Base-by-base conservation (phyloP, 2,329 filamentous ascomycete genomes). In the Hymenotorrendiella dingleyae region DNA sequence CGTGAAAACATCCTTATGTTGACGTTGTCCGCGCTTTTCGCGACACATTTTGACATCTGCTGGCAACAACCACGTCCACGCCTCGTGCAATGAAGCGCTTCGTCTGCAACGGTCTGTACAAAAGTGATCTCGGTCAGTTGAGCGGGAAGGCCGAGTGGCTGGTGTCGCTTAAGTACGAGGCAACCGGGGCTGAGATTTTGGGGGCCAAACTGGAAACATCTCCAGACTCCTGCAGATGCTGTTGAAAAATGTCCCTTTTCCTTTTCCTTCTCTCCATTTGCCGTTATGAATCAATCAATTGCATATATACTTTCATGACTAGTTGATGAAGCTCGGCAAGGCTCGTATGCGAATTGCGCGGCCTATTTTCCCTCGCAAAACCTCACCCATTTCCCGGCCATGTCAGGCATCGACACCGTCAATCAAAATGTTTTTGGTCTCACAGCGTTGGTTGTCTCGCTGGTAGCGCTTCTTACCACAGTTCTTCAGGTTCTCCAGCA, bases 401-500 rank as follows among this genome's bases (percentile, higher is more conserved):
- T 34, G 32, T 34, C 32, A n/a, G 32, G n/a, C 36, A 11, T 60
- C 21, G 47, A 54, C 26, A 34, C 36, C 21, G 12, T 56, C 38
- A 59, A 44, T 26, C 56, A 60, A 37, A 60, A 61, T 49, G 38
- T 55, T 27, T 52, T 60, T 27, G 55, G 50, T 7, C 44, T 61
- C 11, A 49, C 54, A 23, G 63, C 63, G n/a, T 53, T 66, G 24
- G 36, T 62, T 21, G 54, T 65, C 17, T 57, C 63, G 9, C 48
- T 64, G 3, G 55, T 64, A 19, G 62, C 63, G 16, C 55, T 66
- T 7, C 21, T 61, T 17, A 58, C 57, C 2, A 59, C 58, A 3
- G 48, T 56, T 30, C 38, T 61, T 12, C 57, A 65, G 41, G 54
- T 64, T 20, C 48, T 64, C 7, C 60, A 63, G 33, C 63, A 65